Base-by-base conservation (phyloP, 331 rosid genomes). In the Cucumis variabilis region DNA sequence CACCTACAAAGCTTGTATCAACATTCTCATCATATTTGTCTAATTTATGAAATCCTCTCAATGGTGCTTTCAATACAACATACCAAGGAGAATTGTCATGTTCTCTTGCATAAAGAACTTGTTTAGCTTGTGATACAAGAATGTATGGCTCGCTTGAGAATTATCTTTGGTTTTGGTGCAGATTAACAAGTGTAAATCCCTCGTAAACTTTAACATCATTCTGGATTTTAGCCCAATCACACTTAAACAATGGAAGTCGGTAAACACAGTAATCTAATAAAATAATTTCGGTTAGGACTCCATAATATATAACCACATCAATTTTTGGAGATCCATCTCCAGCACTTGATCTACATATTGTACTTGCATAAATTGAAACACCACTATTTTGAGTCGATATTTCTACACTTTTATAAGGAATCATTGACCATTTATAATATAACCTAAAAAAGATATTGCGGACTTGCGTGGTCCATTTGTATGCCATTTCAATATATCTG, bases 121-220 rank as follows among this genome's bases (percentile, higher is more conserved):
- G 83, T 24, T 88, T 73, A 8, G 60, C 87, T 11, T 88, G 79
- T 21, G 70, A 88, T 19, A 84, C 77, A 0, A 88, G 84, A 16
- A 88, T 72, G 11, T 71, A 83, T 1, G 55, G 87, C n/a, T 71
- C 87, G 13, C 10, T 60, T 1, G 11, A 17, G 48, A 71, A 88
- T 88, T 65, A 73, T n/a, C 6, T 15, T 60, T 33, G 87, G 25
- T 27, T 71, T 63, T 20, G 65, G 17, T 58, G 21, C 17, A 53
- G 11, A 53, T 13, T 1, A 12, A 53, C 60, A 53, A 53, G 60
- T 53, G 60, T 53, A 53, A 53, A 53, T 16, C 23, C 23, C 17
- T 58, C 23, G 2, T 58, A 84, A 2, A 48, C 44, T 25, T 28
- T 83, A 0, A 74, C 50, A 5, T 71, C 46, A 65, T 23, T 84